Evolutionary conservation across 306 rosid species (phyloP), one percentile per base, ranked within the genome.

Genomic region (Vicia faba): DNA sequence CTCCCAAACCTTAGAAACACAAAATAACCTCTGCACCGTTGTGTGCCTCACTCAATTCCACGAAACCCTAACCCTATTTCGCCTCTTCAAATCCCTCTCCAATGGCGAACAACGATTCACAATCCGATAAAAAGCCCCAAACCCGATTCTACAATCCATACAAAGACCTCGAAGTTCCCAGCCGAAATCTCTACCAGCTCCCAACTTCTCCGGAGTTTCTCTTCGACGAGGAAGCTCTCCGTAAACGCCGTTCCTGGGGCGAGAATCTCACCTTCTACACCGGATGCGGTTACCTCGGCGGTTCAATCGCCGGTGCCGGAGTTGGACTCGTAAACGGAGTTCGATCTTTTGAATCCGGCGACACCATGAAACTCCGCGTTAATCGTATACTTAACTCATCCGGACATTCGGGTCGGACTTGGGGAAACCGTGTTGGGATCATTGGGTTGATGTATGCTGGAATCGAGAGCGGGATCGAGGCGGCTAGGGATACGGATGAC

Each of bases 261-360:
- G 96, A 91, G 72, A 91, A 91, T 45, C 82, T 91, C 65, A 91
- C 97, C 66, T 88, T 91, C 85, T 81, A 88, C 59, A 91, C 97
- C 3, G 97, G 97, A 4, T 81, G 87, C 66, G 80, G 85, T 14
- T 91, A 84, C 86, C 89, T 91, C 26, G 53, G 72, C 3, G 97
- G 97, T 0, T 85, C 97, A 2, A 20, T 86, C 0, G 82, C 79
- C 48, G 96, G 92, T 7, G 96, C 89, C 7, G 70, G 77, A 14
- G 57, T 70, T 0, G 97, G 97, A 15, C 56, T 88, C 10, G 77
- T 84, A 3, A 15, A 84, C 15, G 97, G 95, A 29, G 78, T 88
- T 41, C 72, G 64, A 29, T 86, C 95, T 6, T 91, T 91, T 26
- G 97, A 91, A 50, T 43, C 91, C 13, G 83, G 89, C 9, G 97